These are phyloP conservation scores for Adiantum capillusveneris DNA, from an alignment of 75 land plant genomes.

Conservation along the genomic window DNA sequence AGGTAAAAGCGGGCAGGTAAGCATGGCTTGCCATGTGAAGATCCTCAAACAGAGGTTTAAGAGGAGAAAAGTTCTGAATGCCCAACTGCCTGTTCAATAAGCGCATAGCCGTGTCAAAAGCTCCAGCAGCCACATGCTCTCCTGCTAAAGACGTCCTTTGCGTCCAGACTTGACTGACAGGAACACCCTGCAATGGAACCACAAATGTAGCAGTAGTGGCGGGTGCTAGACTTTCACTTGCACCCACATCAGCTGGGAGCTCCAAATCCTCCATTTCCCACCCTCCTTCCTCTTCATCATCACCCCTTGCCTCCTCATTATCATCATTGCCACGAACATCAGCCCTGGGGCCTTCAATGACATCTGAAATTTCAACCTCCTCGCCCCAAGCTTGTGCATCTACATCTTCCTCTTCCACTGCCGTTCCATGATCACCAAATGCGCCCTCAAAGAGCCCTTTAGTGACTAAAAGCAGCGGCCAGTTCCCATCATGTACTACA, in stretches of 20 bases:
- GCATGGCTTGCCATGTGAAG: constrained; percentile 35
- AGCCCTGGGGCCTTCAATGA: constrained; percentile 29
- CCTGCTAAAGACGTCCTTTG: constrained; percentile 43
- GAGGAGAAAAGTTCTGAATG: constrained; percentile 33
- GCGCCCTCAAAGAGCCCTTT: constrained; percentile 69
- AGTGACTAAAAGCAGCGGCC: constrained; percentile 59
- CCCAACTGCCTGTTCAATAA: constrained; percentile 40
- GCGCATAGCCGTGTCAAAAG: constrained; percentile 41
- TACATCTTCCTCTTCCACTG: constrained; percentile 49
- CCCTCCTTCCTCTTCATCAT: constrained; percentile 36
- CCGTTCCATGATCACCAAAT: constrained; percentile 24
- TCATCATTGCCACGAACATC: constrained; percentile 9
- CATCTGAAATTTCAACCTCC: constrained; percentile 42
- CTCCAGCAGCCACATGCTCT: constrained; percentile 44
- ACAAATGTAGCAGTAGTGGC: constrained; percentile 20
- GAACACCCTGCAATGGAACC: constrained; percentile 27
- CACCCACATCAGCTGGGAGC: constrained; percentile 29
- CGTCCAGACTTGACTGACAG: constrained; percentile 36
- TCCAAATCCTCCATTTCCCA: constrained; percentile 49
- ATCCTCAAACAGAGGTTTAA: constrained; percentile 26
- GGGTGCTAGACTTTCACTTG: neutral
- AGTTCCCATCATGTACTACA: constrained; percentile 44
- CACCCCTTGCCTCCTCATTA: constrained; percentile 28
- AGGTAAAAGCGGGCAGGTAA: constrained; percentile 27
- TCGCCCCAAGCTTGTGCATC: constrained; percentile 57